phyloP scores from a whole-genome alignment of 495 filamentous ascomycete species.

The Penicillium cosmopolitanum region DNA sequence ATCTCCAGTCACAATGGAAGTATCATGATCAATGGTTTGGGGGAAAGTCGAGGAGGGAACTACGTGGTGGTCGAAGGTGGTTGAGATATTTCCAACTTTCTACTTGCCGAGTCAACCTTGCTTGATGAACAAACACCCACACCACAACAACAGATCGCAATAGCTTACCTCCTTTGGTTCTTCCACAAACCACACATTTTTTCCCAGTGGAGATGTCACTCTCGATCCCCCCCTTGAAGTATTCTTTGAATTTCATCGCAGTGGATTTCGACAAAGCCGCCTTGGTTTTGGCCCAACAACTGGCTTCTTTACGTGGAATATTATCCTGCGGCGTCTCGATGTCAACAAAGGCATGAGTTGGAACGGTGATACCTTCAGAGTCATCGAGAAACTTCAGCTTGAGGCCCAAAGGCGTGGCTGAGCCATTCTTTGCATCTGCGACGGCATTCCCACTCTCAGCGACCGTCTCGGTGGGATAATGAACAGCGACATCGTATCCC shows the following conservation, averaged over 20 bases:
- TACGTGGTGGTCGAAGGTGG: slow-evolving; percentile 18
- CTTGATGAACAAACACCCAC: background rate
- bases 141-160: background rate
- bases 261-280: slow-evolving; percentile 14
- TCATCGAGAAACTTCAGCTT: slow-evolving; percentile 20
- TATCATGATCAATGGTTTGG: slow-evolving; percentile 19
- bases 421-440: slow-evolving; percentile 1
- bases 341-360: slow-evolving; percentile 24
- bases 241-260: slow-evolving; percentile 12
- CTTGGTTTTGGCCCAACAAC: slow-evolving; percentile 10
- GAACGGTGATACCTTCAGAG: slow-evolving; percentile 18
- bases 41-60: slow-evolving; percentile 14
- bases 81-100: slow-evolving; percentile 19
- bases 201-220: slow-evolving; percentile 18
- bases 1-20: slow-evolving; percentile 19
- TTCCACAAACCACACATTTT: slow-evolving; percentile 19
- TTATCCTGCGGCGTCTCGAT: slow-evolving; percentile 11
- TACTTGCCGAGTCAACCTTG: background rate
- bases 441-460: slow-evolving; percentile 16
- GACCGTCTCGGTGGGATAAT: slow-evolving; percentile 16
- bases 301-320: slow-evolving; percentile 5
- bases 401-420: slow-evolving; percentile 15
- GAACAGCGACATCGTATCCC: slow-evolving; percentile 21
- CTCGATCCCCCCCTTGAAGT: slow-evolving; percentile 4
- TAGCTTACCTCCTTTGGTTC: slow-evolving; percentile 17